phyloP scores from a whole-genome alignment of 345 rosid species.

The Linum lewisii region DNA sequence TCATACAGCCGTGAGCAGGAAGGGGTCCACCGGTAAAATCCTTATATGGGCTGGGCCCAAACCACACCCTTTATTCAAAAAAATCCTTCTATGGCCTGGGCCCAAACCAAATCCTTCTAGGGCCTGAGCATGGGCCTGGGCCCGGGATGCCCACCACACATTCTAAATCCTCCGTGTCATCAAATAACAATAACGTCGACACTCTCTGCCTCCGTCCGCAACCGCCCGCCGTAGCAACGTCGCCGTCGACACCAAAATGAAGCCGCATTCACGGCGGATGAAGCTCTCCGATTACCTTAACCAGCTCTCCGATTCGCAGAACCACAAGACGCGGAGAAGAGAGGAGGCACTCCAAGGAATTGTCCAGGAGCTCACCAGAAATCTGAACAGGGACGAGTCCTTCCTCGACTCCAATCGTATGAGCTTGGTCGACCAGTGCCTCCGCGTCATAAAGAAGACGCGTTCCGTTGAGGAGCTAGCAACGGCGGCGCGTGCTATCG shows the following conservation, averaged over 20 bases:
- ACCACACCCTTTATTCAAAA: too few relatives aligned
- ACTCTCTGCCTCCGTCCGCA: background rate
- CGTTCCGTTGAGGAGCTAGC: background rate
- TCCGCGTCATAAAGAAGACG: background rate
- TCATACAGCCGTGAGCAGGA: too few relatives aligned
- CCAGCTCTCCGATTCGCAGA: background rate
- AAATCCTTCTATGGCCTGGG: too few relatives aligned
- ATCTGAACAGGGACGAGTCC: background rate
- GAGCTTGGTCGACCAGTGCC: conserved; percentile 6
- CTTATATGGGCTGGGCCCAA: too few relatives aligned
- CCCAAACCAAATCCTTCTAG: too few relatives aligned
- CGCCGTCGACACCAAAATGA: background rate
- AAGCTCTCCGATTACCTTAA: background rate
- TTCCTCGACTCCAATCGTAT: conserved; percentile 3
- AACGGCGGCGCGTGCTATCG: background rate
- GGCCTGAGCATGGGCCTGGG: too few relatives aligned
- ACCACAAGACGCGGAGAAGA: background rate
- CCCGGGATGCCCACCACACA: too few relatives aligned
- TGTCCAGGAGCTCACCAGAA: conserved; percentile 4
- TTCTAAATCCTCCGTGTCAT: too few relatives aligned
- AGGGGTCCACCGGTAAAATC: too few relatives aligned
- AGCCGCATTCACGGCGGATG: background rate
- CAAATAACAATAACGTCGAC: too few relatives aligned
- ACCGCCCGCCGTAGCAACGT: background rate
- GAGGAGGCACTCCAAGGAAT: background rate